Evolutionary conservation across 257 asterid genomes (phyloP).

Genomic region (Ballota nigra): DNA sequence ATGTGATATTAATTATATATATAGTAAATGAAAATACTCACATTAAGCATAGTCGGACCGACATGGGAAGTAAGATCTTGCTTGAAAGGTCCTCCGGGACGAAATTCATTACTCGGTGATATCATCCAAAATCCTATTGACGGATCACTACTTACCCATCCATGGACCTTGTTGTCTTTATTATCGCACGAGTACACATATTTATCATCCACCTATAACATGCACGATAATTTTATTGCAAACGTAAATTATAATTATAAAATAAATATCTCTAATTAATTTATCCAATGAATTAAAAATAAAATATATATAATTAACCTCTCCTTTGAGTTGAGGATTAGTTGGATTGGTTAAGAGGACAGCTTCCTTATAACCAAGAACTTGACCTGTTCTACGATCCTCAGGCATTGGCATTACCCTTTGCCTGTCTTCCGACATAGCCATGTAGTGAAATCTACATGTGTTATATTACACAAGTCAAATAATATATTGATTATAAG

Average conservation of each 20-base stretch:
- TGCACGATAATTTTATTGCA: not conserved
- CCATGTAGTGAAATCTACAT: conserved; percentile 58
- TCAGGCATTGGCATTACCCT: conserved; percentile 47
- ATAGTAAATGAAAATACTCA: conserved; percentile 24
- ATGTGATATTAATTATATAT: too few species aligned
- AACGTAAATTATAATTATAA: too few species aligned
- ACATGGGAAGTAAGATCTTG: conserved; percentile 72
- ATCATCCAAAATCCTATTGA: conserved; percentile 69
- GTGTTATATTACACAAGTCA: not conserved
- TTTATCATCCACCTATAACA: conserved; percentile 69
- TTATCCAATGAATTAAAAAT: too few species aligned
- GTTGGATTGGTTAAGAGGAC: conserved; percentile 40
- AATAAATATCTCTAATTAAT: too few species aligned
- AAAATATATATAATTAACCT: conserved; percentile 40
- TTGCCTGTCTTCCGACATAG: conserved; percentile 53
- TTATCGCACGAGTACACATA: conserved; percentile 51
- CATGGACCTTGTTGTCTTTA: conserved; percentile 57
- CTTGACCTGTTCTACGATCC: conserved; percentile 39
- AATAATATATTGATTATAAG: too few species aligned
- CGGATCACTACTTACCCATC: conserved; percentile 41
- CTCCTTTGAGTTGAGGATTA: conserved; percentile 36
- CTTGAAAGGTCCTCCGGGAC: conserved; percentile 65
- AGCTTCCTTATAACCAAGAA: conserved; percentile 51
- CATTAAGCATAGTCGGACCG: conserved; percentile 63
- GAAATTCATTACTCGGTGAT: conserved; percentile 61